Base-by-base conservation (phyloP, 345 rosid species). In the Moricandia moricandioides region DNA sequence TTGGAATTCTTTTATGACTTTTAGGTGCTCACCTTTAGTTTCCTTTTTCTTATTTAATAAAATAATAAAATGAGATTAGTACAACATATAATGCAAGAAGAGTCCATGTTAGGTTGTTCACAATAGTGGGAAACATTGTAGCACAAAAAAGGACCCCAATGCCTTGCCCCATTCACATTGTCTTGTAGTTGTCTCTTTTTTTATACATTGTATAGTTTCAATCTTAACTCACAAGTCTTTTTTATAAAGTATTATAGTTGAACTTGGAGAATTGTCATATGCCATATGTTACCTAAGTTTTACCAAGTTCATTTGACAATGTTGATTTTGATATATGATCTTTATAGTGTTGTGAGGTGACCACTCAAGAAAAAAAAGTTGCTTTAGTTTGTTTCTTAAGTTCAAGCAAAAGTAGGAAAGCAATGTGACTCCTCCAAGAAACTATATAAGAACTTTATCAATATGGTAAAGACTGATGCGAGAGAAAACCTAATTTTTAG, bases 41-140 rank as follows among this genome's bases (percentile, higher is more conserved):
- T 62, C 52, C 7, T 30, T 49, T 33, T 72, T 81, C 29, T 47
- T 75, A 67, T 52, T 78, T 52, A 17, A 27, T 56, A 34, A 45
- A 40, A 7, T 45, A 69, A 64, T 76, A 57, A 74, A 68, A 80
- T 16, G 35, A 79, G 79, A 69, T 68, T 72, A 73, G 74, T 37
- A 78, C 76, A 69, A 34, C 26, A 62, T 76, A 60, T 60, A 39
- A 78, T 58, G 63, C 45, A 65, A 58, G 72, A 65, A 65, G 59
- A 35, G 67, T 58, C 71, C 82, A 80, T 82, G 79, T 72, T 81
- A 56, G 73, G 80, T 75, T 74, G 83, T 64, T 45, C 18, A 75
- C 79, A 59, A 14, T 56, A 67, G 87, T 79, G 79, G 86, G 78
- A 78, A 85, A 77, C 87, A 82, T 55, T 74, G 68, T 56, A 61